Conservation (phyloP, 768 basidiomycete species). For the Rhodotorula sphaerocarpa region DNA sequence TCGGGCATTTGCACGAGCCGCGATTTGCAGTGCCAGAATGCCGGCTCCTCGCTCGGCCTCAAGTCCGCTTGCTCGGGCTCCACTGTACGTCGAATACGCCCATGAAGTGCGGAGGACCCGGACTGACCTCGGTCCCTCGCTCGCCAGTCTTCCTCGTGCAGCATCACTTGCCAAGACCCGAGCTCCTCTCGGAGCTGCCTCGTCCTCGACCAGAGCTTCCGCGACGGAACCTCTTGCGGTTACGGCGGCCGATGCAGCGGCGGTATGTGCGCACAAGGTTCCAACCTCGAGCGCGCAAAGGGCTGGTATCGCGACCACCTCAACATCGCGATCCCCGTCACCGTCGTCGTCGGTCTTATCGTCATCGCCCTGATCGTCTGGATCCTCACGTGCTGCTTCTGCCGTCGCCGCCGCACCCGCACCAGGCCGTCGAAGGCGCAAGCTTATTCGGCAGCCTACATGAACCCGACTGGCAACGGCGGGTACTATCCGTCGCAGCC, state of each 20-base stretch:
- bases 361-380: constrained; percentile 55
- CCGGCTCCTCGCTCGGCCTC: constrained; percentile 65
- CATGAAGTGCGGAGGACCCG: neutral
- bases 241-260: constrained; percentile 76
- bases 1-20: constrained; percentile 70
- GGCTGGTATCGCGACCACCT: constrained; percentile 33
- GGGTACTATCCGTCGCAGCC: constrained; percentile 1
- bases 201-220: constrained; percentile 59
- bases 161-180: constrained; percentile 73
- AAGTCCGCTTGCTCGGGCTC: constrained; percentile 56
- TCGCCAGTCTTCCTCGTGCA: constrained; percentile 50
- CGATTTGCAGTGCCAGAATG: constrained; percentile 62
- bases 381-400: constrained; percentile 42
- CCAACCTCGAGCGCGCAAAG: constrained; percentile 53
- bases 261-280: constrained; percentile 60
- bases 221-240: constrained; percentile 84
- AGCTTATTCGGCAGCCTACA: no score
- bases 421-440: constrained; percentile 1
- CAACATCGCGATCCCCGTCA: constrained; percentile 54
- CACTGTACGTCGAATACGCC: neutral
- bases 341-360: constrained; percentile 60
- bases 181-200: constrained; percentile 56
- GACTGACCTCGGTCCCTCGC: neutral
- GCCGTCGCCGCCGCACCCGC: constrained; percentile 11
- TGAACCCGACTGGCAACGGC: neutral